phyloP scores from a whole-genome alignment of 1,139 yeast species.

The Citeromyces siamensis region DNA sequence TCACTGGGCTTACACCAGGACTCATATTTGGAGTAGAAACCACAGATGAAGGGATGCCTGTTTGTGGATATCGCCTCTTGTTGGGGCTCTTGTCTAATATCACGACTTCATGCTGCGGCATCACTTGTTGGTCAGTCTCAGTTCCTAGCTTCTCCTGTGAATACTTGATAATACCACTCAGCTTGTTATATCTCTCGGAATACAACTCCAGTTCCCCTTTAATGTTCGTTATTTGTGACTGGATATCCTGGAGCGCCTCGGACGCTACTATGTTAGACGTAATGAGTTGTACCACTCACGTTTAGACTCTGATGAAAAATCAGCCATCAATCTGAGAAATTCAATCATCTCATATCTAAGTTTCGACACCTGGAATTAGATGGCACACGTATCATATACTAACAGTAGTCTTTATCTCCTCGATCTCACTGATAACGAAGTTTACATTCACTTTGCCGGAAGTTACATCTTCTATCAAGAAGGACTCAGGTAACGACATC shows the following conservation, averaged over 20 bases:
- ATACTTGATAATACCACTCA: background rate
- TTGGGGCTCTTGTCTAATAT: background rate
- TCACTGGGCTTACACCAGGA: conserved; percentile 1
- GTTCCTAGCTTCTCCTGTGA: background rate
- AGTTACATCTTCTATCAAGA: background rate
- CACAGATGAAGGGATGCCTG: background rate
- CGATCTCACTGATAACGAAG: background rate
- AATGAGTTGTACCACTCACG: background rate
- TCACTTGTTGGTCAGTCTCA: background rate
- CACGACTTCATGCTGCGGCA: background rate
- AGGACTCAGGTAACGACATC: background rate
- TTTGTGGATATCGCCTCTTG: background rate
- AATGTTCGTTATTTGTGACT: background rate
- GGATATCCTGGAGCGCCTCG: background rate
- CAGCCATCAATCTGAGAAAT: background rate
- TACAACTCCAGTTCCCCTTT: background rate
- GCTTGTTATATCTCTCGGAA: background rate
- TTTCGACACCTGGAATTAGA: background rate
- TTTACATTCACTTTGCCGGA: background rate
- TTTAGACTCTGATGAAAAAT: background rate
- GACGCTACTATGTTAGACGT: background rate
- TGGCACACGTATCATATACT: background rate
- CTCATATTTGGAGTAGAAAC: conserved; percentile 1
- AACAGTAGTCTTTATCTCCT: background rate
- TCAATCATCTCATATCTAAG: background rate